phyloP scores from a whole-genome alignment of 2,329 filamentous ascomycete genomes.

The Xylaria sp. region DNA sequence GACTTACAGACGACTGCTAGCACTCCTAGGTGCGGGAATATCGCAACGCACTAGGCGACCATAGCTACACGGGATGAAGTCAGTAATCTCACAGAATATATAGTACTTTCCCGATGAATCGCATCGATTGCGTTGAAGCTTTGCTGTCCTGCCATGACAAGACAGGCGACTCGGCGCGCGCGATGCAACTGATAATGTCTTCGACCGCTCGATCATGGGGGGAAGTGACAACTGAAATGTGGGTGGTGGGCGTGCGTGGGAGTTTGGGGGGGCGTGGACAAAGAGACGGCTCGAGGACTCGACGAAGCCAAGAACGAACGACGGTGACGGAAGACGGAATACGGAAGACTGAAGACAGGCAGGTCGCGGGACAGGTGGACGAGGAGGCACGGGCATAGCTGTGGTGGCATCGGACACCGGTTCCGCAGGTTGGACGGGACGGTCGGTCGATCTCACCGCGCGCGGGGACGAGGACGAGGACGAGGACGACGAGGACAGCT shows the following conservation, averaged over 20 bases:
- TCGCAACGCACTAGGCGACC: constrained; percentile 98
- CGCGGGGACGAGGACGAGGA: constrained; percentile 50
- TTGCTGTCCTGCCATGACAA: constrained; percentile 50
- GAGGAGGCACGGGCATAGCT: constrained; percentile 46
- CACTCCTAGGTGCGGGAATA: constrained; percentile 94
- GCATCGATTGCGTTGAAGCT: constrained; percentile 49
- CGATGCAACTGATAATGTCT: constrained; percentile 50
- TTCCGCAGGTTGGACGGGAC: constrained; percentile 56
- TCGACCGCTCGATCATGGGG: constrained; percentile 61
- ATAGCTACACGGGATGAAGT: constrained; percentile 73
- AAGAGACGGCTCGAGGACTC: constrained; percentile 56
- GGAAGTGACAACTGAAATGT: constrained; percentile 53
- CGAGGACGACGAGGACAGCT: constrained; percentile 55
- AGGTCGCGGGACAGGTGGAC: constrained; percentile 50
- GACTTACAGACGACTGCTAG: constrained; percentile 93
- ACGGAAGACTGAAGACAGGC: constrained; percentile 49
- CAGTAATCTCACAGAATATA: constrained; percentile 54
- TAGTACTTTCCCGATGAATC: constrained; percentile 48
- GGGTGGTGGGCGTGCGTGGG: constrained; percentile 48
- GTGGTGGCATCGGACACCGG: constrained; percentile 54
- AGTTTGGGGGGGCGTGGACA: constrained; percentile 44
- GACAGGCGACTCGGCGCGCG: constrained; percentile 52
- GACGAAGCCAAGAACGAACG: constrained; percentile 52
- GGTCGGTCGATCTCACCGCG: constrained; percentile 60
- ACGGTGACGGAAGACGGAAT: constrained; percentile 49